Percentiles rank a stretch among this genome's conserved stretches.
phyloP scores from a whole-genome alignment of 768 basidiomycete species.

The Lactarius sp. region DNA sequence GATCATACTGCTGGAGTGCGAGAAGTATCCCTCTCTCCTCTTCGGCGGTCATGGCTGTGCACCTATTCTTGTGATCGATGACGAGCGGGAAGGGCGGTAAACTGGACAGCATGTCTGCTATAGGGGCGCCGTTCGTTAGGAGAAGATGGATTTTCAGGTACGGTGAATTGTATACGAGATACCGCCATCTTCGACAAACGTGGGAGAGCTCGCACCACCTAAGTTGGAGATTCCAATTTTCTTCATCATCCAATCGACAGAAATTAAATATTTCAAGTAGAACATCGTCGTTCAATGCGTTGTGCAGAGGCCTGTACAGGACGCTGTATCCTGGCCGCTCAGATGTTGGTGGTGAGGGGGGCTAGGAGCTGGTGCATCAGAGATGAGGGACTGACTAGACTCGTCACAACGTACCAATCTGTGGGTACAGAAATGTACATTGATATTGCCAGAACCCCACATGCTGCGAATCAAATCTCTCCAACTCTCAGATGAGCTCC shows the following conservation, averaged over 20 bases:
- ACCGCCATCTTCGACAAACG: slow-evolving; percentile 4
- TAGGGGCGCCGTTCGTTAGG: not conserved
- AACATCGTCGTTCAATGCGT: not conserved
- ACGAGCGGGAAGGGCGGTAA: slow-evolving; percentile 4
- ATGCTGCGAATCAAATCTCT: not conserved
- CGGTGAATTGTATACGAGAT: not conserved
- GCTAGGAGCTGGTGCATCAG: not conserved
- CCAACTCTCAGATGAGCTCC: not conserved
- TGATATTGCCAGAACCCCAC: not conserved
- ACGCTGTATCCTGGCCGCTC: not conserved
- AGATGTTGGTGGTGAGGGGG: not conserved
- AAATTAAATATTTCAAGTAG: not conserved
- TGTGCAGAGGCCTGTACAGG: not conserved
- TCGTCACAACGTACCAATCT: too few species aligned
- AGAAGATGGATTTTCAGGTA: not conserved
- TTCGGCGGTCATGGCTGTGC: not conserved
- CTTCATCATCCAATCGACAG: not conserved
- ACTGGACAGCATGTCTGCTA: not conserved
- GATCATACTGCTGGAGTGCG: not conserved
- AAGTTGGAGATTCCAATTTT: not conserved
- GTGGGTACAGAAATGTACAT: not conserved
- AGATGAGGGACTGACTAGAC: too few species aligned
- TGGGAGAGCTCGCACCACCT: slow-evolving; percentile 11
- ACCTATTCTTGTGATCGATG: not conserved
- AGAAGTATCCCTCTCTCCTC: not conserved